phyloP scores from a whole-genome alignment of 2,329 filamentous ascomycete genomes.

The Pyrenophora graminea region DNA sequence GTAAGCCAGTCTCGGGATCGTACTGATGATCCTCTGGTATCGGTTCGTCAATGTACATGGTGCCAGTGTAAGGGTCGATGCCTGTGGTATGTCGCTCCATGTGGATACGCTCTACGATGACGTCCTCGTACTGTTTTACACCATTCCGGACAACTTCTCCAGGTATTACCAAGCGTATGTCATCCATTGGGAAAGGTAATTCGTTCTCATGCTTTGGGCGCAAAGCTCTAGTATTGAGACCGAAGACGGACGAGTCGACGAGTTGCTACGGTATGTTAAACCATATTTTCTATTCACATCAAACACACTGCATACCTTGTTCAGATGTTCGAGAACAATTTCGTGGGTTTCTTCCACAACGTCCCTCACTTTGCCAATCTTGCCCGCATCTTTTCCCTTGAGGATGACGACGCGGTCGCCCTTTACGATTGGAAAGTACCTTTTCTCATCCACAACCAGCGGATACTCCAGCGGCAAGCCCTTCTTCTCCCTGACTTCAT shows the following conservation, averaged over 20 bases:
- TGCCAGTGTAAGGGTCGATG: slow-evolving; percentile 37
- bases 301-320: slow-evolving; percentile 39
- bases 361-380: slow-evolving; percentile 72
- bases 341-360: slow-evolving; percentile 51
- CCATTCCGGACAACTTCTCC: slow-evolving; percentile 58
- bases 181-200: slow-evolving; percentile 66
- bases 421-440: slow-evolving; percentile 45
- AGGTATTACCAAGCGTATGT: slow-evolving; percentile 81
- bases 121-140: slow-evolving; percentile 61
- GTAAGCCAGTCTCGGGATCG: slow-evolving; percentile 34
- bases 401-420: slow-evolving; percentile 83
- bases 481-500: slow-evolving; percentile 25
- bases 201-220: slow-evolving; percentile 54
- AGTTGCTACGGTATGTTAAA: slow-evolving; percentile 42
- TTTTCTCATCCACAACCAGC: slow-evolving; percentile 36
- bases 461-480: slow-evolving; percentile 31
- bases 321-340: slow-evolving; percentile 47
- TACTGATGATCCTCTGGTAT: slow-evolving; percentile 37
- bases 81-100: slow-evolving; percentile 41
- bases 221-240: slow-evolving; percentile 32
- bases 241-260: slow-evolving; percentile 48
- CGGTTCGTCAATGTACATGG: slow-evolving; percentile 30
- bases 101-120: slow-evolving; percentile 40
- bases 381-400: slow-evolving; percentile 77
- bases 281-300: not conserved